Conservation (phyloP, 352 stramenopile species). For the Pythium sukuiense region DNA sequence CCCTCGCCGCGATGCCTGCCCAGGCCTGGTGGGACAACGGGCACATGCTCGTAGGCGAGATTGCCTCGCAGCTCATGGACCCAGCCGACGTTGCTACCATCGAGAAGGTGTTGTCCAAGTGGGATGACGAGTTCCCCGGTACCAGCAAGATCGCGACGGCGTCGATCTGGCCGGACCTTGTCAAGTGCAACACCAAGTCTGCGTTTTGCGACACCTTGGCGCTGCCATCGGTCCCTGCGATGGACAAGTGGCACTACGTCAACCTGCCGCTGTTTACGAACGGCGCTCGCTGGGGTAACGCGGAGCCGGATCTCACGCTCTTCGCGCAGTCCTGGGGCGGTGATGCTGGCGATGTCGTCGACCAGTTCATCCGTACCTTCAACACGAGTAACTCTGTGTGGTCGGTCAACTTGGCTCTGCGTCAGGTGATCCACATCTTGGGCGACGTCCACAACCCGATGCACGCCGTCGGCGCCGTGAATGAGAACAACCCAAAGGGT, state of each 20-base stretch:
- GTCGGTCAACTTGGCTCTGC: conserved; percentile 59
- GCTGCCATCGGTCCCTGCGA: conserved; percentile 44
- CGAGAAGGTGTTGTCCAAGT: conserved; percentile 28
- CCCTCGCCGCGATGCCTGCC: conserved; percentile 10
- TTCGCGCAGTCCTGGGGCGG: conserved; percentile 57
- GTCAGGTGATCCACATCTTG: conserved; percentile 74
- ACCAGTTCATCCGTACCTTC: conserved; percentile 48
- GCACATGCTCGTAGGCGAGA: conserved; percentile 37
- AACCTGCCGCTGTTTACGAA: conserved; percentile 64
- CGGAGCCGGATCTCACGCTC: conserved; percentile 44
- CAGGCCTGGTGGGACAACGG: conserved; percentile 37
- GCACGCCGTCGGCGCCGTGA: conserved; percentile 53
- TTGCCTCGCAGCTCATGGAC: conserved; percentile 34
- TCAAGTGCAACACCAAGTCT: conserved; percentile 30
- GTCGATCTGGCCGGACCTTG: conserved; percentile 37
- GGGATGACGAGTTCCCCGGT: conserved; percentile 32
- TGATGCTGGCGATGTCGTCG: conserved; percentile 45
- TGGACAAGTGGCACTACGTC: conserved; percentile 75
- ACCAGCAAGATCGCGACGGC: conserved; percentile 33
- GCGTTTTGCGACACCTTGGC: conserved; percentile 18
- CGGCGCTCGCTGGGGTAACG: conserved; percentile 39
- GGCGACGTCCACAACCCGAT: conserved; percentile 65
- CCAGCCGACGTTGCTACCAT: conserved; percentile 27
- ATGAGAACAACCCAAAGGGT: conserved; percentile 41
- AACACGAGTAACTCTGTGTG: conserved; percentile 63